Evolutionary conservation across 1,284 basidiomycete genomes (phyloP), one percentile per base, ranked within the genome.

Genomic region (Thecaphora thlaspeos): DNA sequence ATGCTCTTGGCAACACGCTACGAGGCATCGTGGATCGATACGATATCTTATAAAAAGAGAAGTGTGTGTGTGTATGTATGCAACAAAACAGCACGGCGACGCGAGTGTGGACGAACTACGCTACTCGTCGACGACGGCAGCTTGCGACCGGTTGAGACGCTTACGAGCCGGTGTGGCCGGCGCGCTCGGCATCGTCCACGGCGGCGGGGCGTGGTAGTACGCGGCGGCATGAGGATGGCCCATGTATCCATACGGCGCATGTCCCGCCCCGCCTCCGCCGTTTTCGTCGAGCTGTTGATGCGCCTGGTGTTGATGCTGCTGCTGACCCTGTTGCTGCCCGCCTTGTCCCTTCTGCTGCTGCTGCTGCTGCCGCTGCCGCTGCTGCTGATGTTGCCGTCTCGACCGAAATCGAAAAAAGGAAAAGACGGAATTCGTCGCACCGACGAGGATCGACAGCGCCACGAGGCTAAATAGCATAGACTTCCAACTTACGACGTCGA

Each of bases 401-500:
- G 61, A 66, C 50, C 61, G 59, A 48, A 70, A 53, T 17, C 73
- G 64, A 45, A 75, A 75, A 53, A 75, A 75, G 8, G 71, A 71
- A 14, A 76, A 45, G 21, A 69, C 71, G 28, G 74, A 73, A 46
- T 75, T 76, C 22, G 73, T 73, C 3, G 70, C 72, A 10, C 71
- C 68, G 7, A 76, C 68, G 1, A 74, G 50, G 39, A 76, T 76
- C 11, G 68, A 69, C 4, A 76, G 58, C 24, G 61, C 64, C 15
- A 75, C 47, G 17, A 76, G 59, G 18, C 70, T 63, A 41, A 76
- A 76, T 12, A 74, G 90, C 81, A 97, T 82, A 17, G 91, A 93
- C 81, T 94, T 95, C 90, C 91, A 96, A 78, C 88, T 92, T 76
- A 97, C 93, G 40, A 89, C 88, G 76, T 97, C 94, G 26, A 97